Evolutionary conservation across 75 land plant genomes (phyloP).

Genomic region (Cupressus sempervirens): DNA sequence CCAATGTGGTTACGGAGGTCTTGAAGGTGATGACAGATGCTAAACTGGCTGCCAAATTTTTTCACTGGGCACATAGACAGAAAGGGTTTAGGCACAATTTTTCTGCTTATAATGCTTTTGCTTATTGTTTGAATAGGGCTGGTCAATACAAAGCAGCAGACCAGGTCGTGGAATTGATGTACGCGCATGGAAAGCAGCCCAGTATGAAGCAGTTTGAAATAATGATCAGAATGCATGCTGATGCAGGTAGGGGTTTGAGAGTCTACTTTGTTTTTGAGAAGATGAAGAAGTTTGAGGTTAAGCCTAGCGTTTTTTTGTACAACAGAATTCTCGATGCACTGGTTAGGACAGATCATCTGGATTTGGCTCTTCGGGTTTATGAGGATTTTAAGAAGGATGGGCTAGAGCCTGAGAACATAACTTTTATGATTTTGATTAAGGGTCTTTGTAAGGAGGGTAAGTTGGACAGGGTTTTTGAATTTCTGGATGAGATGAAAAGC

Average conservation of each 20-base stretch:
- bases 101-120: conserved; percentile 59
- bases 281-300: conserved; percentile 57
- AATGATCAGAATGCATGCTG: conserved; percentile 54
- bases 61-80: conserved; percentile 69
- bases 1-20: conserved; percentile 51
- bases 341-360: conserved; percentile 40
- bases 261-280: conserved; percentile 47
- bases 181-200: conserved; percentile 52
- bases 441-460: conserved; percentile 55
- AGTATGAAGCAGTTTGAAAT: conserved; percentile 69
- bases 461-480: conserved; percentile 36
- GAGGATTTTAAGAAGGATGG: conserved; percentile 45
- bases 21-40: conserved; percentile 40
- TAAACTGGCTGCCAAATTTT: conserved; percentile 42
- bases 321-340: conserved; percentile 61
- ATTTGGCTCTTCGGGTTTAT: conserved; percentile 53
- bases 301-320: conserved; percentile 51
- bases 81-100: conserved; percentile 52
- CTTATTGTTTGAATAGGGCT: conserved; percentile 41
- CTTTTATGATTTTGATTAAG: conserved; percentile 57
- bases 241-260: conserved; percentile 44
- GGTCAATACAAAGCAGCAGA: conserved; percentile 47
- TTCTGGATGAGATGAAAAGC: conserved; percentile 46
- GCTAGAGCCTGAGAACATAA: conserved; percentile 49
- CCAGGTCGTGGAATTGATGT: conserved; percentile 60